Evolutionary conservation across 2,329 filamentous ascomycete genomes (phyloP).

Genomic region (Fusarium heterosporum): DNA sequence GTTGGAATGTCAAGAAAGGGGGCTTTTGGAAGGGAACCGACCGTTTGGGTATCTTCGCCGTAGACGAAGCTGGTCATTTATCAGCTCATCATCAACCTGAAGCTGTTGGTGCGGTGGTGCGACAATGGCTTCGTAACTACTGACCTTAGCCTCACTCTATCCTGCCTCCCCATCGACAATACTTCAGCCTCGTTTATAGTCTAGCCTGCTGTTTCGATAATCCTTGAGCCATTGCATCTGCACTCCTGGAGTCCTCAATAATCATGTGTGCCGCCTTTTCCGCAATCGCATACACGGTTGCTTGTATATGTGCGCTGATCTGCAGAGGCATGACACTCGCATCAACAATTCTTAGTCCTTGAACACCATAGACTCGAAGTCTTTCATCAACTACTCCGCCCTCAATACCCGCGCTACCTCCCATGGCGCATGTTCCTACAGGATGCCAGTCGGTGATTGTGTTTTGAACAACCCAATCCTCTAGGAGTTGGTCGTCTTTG

Average conservation of each 20-base stretch:
- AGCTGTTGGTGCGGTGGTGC: slow-evolving; percentile 9
- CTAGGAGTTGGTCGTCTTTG: slow-evolving; percentile 27
- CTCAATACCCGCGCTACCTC: slow-evolving; percentile 45
- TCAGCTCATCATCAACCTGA: slow-evolving; percentile 26
- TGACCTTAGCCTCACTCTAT: accelerated
- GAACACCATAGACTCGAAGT: slow-evolving; percentile 49
- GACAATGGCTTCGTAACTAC: slow-evolving; percentile 20
- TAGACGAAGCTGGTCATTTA: slow-evolving; percentile 32
- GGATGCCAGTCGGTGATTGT: slow-evolving; percentile 56
- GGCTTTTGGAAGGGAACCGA: slow-evolving; percentile 29
- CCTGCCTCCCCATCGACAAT: neutral
- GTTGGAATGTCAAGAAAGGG: slow-evolving; percentile 7
- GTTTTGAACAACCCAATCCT: slow-evolving; percentile 46
- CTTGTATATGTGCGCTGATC: slow-evolving; percentile 48
- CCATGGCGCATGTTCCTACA: slow-evolving; percentile 53
- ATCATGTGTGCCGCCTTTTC: slow-evolving; percentile 48
- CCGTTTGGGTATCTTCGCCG: slow-evolving; percentile 24
- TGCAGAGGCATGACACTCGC: slow-evolving; percentile 50
- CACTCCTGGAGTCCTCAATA: slow-evolving; percentile 28
- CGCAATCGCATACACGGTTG: slow-evolving; percentile 54
- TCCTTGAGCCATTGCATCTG: neutral
- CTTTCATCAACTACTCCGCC: slow-evolving; percentile 50
- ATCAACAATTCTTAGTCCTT: slow-evolving; percentile 46
- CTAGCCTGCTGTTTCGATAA: neutral
- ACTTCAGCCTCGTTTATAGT: neutral